Evolutionary conservation across 2,329 filamentous ascomycete genomes (phyloP), one percentile per base, ranked within the genome.

Genomic region (Acephala macrosclerotiorum): DNA sequence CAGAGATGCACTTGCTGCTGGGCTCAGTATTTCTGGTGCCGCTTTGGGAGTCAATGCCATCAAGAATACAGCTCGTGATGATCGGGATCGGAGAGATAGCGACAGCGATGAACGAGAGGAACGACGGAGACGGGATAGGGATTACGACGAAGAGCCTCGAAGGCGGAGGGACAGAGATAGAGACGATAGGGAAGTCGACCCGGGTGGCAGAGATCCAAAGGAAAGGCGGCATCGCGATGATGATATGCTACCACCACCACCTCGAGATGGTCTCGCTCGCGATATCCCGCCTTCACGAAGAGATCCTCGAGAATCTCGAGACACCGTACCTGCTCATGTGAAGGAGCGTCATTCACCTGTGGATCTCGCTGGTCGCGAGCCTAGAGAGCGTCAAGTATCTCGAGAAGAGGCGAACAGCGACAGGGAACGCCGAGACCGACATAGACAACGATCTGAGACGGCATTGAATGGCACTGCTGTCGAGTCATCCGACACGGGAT

Each of bases 381-480:
- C 85, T 81, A 55, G 87, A 68, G 86, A 89, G 47, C 75, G 78
- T 0, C 75, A 79, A 18, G n/a, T 35, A 20, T 76, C 80, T 7
- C 79, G 64, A 33, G 68, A 71, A 51, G 71, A 72, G 12, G 63
- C 68, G 45, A 58, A 69, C 45, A 67, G 14, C 56, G 70, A 66
- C 14, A 11, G 42, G 9, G 65, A 68, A 7, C 64, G 58, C 33
- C 66, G 66, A 20, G 69, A 71, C 8, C 61, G 64, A 22, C 66
- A 64, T 9, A 61, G 63, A 38, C 58, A 53, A 59, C 64, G 60
- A 22, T 62, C 68, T 47, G 71, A 72, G 45, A 60, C 61, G 7
- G 58, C 70, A 18, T 20, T 61, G 20, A 66, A 51, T 20, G 70
- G 69, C 25, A 57, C 63, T 25, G 63, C 66, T 1, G 47, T 68